Evolutionary conservation across 495 filamentous ascomycete species (phyloP), one percentile per base, ranked within the genome.

Genomic region (Antarctomyces pellizariae): DNA sequence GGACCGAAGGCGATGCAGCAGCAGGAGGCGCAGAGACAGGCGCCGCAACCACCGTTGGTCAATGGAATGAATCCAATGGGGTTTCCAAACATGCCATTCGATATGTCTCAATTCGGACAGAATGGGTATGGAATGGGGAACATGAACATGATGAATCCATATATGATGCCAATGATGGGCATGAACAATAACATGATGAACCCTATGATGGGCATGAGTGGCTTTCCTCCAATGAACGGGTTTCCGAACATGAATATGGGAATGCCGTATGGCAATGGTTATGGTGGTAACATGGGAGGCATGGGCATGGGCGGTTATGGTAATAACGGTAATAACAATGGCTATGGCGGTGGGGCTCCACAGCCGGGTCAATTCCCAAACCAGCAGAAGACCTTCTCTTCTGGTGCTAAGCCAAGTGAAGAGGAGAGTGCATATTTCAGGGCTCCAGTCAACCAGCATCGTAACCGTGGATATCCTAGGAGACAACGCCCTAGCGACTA

Each of bases 381-480:
- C 39, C 67, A 86, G 46, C 74, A 86, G 50, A 62, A 71, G 28
- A 71, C 63, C 5, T 48, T 60, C 14, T 75, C 71, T 36, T 55
- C 54, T 18, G 61, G 59, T 11, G 64, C 67, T 3, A 54, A 57
- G 32, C 53, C 57, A n/a, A 62, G 67, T 28, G 76, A 78, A 31
- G 79, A 90, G 35, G 83, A 90, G 33, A 75, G 77, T 26, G 75
- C 86, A 11, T 97, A 97, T 48, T 86, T 95, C 48, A 70, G 86
- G 12, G 83, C 90, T 43, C 86, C 86, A 1, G 76, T 95, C 28
- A 97, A 97, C 43, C 86, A 82, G 7, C 80, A 92, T 42, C 69
- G 86, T 30, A 75, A 89, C 42, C 73, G 79, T 48, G 72, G 75
- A 30, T 56, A 73, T 29, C 68, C 78, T 33, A 67, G 75, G 33